phyloP scores from a whole-genome alignment of 441 rosid species.

The Flueggea neowawraea region DNA sequence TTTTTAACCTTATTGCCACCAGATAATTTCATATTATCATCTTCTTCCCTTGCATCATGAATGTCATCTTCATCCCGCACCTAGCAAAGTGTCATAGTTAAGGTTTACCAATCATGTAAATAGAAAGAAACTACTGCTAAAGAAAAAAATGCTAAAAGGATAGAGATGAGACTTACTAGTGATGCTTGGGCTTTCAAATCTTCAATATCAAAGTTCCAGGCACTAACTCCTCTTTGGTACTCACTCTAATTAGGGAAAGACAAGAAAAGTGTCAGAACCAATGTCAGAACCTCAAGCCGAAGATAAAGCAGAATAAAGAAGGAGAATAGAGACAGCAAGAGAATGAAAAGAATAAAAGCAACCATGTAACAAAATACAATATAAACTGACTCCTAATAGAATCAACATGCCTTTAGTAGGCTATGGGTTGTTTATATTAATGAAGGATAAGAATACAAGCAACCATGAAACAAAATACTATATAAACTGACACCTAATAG shows the following conservation, averaged over 20 bases:
- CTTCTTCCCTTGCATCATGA: constrained; percentile 57
- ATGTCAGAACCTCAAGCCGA: background rate
- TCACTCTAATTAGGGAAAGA: constrained; percentile 63
- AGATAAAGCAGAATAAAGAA: too few species aligned
- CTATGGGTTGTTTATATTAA: too few species aligned
- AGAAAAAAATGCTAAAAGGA: constrained; percentile 4
- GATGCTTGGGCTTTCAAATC: constrained; percentile 97
- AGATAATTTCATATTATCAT: constrained; percentile 36
- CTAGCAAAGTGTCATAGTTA: constrained; percentile 31
- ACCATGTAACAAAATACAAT: too few species aligned
- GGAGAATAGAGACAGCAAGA: too few species aligned
- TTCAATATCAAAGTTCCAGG: constrained; percentile 95
- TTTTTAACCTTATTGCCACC: constrained; percentile 42
- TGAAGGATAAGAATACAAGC: too few species aligned
- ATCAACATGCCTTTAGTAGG: too few species aligned
- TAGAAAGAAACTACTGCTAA: constrained; percentile 8
- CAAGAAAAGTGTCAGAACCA: constrained; percentile 4
- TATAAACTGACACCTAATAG: too few species aligned
- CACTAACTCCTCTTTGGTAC: constrained; percentile 98
- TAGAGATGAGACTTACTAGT: constrained; percentile 45
- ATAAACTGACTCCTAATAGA: too few species aligned
- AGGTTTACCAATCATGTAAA: constrained; percentile 4
- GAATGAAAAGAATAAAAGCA: too few species aligned
- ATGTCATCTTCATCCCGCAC: constrained; percentile 74
- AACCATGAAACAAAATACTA: too few species aligned